A percentile compares a stretch with the other conserved stretches of the same genome.
Conservation (phyloP, 116 monocot species). For the Dioscorea cayenensis region DNA sequence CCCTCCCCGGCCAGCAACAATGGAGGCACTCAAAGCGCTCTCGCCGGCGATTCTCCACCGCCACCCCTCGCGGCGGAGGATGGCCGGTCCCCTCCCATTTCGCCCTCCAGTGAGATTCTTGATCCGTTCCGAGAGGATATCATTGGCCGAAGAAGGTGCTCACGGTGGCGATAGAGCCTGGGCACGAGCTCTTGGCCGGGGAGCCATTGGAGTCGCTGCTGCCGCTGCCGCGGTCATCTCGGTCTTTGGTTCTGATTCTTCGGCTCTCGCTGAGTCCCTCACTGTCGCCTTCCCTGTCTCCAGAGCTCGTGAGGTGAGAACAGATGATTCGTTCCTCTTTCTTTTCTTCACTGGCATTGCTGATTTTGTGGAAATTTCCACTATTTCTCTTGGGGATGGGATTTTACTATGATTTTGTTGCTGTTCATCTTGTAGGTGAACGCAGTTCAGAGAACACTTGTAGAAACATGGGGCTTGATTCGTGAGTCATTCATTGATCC, state of each 20-base stretch:
- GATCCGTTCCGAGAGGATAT: slow-evolving; percentile 1
- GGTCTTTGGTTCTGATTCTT: slow-evolving; percentile 27
- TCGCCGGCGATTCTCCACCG: not conserved
- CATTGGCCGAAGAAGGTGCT: not conserved
- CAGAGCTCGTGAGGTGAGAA: slow-evolving; percentile 55
- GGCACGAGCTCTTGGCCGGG: not conserved
- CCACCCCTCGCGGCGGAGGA: not conserved
- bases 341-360: not conserved
- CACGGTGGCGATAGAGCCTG: not conserved
- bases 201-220: slow-evolving; percentile 41
- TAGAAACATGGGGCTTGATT: slow-evolving; percentile 94
- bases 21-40: slow-evolving; percentile 9
- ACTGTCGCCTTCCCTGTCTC: slow-evolving; percentile 95
- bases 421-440: slow-evolving; percentile 55
- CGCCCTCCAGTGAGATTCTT: not conserved
- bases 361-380: not conserved
- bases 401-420: not conserved
- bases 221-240: slow-evolving; percentile 41
- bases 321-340: too few relatives aligned
- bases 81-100: not conserved
- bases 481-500: slow-evolving; percentile 94
- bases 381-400: not conserved
- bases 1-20: not conserved
- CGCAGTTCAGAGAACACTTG: slow-evolving; percentile 78
- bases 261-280: slow-evolving; percentile 66